Evolutionary conservation across 257 asterid species (phyloP), one percentile per base, ranked within the genome.

Genomic region (Solanum gandarillasii): DNA sequence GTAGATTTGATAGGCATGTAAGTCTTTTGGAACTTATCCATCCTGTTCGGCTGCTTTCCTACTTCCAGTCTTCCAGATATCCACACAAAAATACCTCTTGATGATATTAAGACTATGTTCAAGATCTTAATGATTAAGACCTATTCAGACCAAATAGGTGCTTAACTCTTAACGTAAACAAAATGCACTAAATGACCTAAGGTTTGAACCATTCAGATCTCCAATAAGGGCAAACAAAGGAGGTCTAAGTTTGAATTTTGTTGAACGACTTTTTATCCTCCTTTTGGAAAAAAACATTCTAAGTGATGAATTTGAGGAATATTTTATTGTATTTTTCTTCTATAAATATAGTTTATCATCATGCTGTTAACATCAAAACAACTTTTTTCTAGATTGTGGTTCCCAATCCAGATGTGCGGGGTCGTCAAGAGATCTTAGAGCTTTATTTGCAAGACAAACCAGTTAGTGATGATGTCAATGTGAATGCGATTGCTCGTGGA

Each of bases 1-100:
- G 98, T 91, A 94, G 99, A 96, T 97, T 97, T 88, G 99, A 97
- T 88, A 94, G 98, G 88, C 99, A 97, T 95, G 99, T 97, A 93
- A 95, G 99, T 93, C 48, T 48, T 48, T 48, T 18, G 86, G 31
- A 31, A 39, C 31, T 82, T 82, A 10, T 82, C 86, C 31, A 82
- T 16, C 70, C 86, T 20, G 70, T 82, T 48, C 25, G 85, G 14
- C 60, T 46, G 29, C 85, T 81, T 81, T 79, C 31, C 41, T 46
- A 46, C 68, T 46, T 81, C 67, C 25, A 20, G 67, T 29, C 68
- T 46, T 81, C 67, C 25, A 55, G 67, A 55, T 55, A 65, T 65
- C 72, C 72, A n/a, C 32, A n/a, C 31, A 65, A 65, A 65, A n/a
- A 10, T 62, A 10, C 72, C 16, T 11, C 14, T 65, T n/a, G 2